Conservation (phyloP, 805 yeast species). For the Saccharomycopsis vini region DNA sequence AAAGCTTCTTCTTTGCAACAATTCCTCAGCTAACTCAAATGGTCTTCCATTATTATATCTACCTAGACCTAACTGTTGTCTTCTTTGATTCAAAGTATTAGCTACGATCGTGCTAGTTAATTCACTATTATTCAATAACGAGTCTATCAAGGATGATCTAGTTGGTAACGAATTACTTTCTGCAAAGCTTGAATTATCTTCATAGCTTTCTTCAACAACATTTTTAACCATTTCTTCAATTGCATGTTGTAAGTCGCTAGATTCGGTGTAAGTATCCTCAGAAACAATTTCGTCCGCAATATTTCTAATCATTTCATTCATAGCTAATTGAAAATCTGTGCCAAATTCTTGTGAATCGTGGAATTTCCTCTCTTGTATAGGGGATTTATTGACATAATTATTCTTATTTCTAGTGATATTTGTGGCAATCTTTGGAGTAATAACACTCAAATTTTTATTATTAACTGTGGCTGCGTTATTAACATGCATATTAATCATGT, state of each 20-base stretch:
- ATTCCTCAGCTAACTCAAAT: conserved; percentile 3
- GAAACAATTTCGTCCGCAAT: conserved; percentile 17
- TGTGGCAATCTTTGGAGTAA: too few relatives aligned
- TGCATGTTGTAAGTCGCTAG: conserved; percentile 15
- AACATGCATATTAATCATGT: too few relatives aligned
- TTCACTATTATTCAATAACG: background rate
- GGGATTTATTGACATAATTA: background rate
- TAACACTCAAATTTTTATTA: too few relatives aligned
- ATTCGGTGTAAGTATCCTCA: background rate
- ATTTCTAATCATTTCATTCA: conserved; percentile 16
- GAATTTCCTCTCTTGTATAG: background rate
- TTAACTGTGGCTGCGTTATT: too few relatives aligned
- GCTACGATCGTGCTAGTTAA: conserved; percentile 3
- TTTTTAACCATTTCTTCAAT: conserved; percentile 18
- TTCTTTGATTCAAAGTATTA: conserved; percentile 2
- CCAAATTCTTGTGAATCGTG: too few relatives aligned
- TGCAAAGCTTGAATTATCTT: conserved; percentile 5
- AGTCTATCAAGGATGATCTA: conserved; percentile 1
- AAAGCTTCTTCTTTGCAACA: conserved; percentile 1
- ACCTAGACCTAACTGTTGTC: background rate
- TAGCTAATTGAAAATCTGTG: conserved; percentile 16
- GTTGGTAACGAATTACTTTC: background rate
- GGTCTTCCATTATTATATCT: background rate
- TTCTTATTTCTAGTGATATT: background rate
- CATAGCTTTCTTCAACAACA: conserved; percentile 17